Conservation (phyloP, 805 yeast genomes). For the Metschnikowia amazonensis region DNA sequence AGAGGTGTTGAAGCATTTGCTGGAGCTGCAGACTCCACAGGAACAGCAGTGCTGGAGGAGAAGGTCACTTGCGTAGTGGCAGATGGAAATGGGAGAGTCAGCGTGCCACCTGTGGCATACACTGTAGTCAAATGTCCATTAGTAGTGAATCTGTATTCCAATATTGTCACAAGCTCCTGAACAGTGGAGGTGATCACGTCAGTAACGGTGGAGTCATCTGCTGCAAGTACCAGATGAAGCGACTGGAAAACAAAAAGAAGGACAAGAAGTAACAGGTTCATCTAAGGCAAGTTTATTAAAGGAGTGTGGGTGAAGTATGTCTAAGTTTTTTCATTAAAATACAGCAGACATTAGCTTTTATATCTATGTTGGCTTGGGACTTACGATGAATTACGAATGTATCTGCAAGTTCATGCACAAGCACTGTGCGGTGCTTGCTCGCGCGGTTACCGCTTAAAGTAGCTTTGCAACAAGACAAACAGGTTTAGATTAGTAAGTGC, state of each 20-base stretch:
- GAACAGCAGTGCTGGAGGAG: no score
- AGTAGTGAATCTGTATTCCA: constrained; percentile 32
- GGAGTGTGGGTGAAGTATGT: neutral
- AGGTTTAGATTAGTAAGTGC: neutral
- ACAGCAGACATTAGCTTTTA: neutral
- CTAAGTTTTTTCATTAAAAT: neutral
- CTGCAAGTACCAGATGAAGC: constrained; percentile 8
- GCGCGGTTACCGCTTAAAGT: neutral
- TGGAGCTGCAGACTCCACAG: no score
- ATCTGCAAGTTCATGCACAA: constrained; percentile 7
- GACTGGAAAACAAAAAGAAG: constrained; percentile 6
- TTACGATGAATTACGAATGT: neutral
- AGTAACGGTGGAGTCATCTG: constrained; percentile 10
- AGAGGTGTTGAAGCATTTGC: neutral
- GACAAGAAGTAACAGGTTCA: constrained; percentile 5
- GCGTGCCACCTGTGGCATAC: constrained; percentile 18
- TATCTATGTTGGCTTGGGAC: neutral
- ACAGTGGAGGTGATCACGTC: constrained; percentile 16
- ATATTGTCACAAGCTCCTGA: constrained; percentile 25
- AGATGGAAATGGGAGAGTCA: constrained; percentile 5
- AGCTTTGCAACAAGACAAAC: neutral
- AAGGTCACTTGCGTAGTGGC: no score
- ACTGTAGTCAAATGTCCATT: constrained; percentile 29
- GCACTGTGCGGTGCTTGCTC: constrained; percentile 1
- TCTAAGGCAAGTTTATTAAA: neutral